A percentile compares a stretch with the other conserved stretches of the same genome.
Evolutionary conservation across 495 filamentous ascomycete species (phyloP).

Genomic region (Tuber borchii): DNA sequence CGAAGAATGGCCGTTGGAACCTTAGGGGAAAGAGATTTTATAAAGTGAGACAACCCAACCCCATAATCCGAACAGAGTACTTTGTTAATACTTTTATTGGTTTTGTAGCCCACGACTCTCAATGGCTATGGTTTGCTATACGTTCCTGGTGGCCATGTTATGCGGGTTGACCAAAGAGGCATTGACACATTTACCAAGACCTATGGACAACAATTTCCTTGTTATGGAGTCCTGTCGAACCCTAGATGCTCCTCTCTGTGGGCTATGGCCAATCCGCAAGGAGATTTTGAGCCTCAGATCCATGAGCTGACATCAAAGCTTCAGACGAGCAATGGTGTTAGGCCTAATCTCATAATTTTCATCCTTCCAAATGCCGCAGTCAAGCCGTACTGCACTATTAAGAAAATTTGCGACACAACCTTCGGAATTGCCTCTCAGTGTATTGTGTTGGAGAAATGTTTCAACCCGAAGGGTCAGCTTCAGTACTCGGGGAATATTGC

Average conservation of each 20-base stretch:
- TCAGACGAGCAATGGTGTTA: not conserved
- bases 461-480: slow-evolving; percentile 7
- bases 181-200: slow-evolving; percentile 6
- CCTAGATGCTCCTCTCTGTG: slow-evolving; percentile 6
- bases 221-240: slow-evolving; percentile 16
- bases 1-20: slow-evolving; percentile 20
- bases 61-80: not conserved
- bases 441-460: slow-evolving; percentile 28
- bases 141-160: slow-evolving; percentile 10
- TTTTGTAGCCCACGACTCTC: slow-evolving; percentile 13
- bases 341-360: slow-evolving; percentile 29
- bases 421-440: slow-evolving; percentile 38
- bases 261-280: slow-evolving; percentile 17
- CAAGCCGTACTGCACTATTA: slow-evolving; percentile 25
- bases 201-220: slow-evolving; percentile 9
- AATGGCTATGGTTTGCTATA: slow-evolving; percentile 27
- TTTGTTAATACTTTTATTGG: not conserved
- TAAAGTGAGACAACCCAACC: slow-evolving; percentile 6
- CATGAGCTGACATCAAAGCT: slow-evolving; percentile 19
- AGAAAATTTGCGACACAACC: slow-evolving; percentile 27
- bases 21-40: slow-evolving; percentile 15
- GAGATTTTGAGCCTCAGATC: slow-evolving; percentile 17
- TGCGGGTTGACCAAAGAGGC: slow-evolving; percentile 1
- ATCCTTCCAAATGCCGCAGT: slow-evolving; percentile 6
- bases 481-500: slow-evolving; percentile 35